Evolutionary conservation across 345 rosid genomes (phyloP).

Genomic region (Eucalyptus caleyi): DNA sequence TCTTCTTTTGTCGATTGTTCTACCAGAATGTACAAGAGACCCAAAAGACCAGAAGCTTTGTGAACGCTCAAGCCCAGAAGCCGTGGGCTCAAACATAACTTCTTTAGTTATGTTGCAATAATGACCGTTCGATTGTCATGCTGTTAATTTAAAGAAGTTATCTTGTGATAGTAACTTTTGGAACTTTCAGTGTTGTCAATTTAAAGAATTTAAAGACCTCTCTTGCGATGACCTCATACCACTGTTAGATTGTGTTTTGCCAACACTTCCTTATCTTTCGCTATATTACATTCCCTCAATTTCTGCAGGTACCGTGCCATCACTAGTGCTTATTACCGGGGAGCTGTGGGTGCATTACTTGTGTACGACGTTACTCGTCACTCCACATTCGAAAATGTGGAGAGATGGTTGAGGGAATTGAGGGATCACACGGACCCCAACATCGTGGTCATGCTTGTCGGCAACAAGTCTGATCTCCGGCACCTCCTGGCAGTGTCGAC

Average conservation of each 20-base stretch:
- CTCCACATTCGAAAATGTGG: slow-evolving; percentile 83
- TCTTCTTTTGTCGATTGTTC: background rate
- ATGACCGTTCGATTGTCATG: background rate
- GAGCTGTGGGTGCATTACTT: slow-evolving; percentile 88
- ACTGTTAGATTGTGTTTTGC: background rate
- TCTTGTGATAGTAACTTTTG: background rate
- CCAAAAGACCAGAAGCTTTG: background rate
- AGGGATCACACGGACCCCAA: slow-evolving; percentile 93
- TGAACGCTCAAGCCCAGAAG: background rate
- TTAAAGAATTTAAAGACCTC: background rate
- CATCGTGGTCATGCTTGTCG: slow-evolving; percentile 86
- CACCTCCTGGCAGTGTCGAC: slow-evolving; percentile 84
- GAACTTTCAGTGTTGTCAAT: background rate
- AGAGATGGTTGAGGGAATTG: slow-evolving; percentile 87
- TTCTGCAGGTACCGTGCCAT: slow-evolving; percentile 78
- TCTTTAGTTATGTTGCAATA: background rate
- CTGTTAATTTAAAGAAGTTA: background rate
- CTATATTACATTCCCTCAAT: background rate
- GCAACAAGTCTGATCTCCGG: slow-evolving; percentile 88
- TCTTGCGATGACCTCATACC: background rate
- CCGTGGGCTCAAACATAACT: too few species aligned
- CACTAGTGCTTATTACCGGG: slow-evolving; percentile 90
- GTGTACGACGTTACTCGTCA: slow-evolving; percentile 85
- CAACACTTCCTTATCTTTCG: background rate
- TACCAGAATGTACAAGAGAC: background rate